Percentiles rank a stretch among this genome's conserved stretches.
These are phyloP conservation scores for Narthecium ossifragum DNA, from an alignment of 106 monocot species.

Conservation along the genomic window DNA sequence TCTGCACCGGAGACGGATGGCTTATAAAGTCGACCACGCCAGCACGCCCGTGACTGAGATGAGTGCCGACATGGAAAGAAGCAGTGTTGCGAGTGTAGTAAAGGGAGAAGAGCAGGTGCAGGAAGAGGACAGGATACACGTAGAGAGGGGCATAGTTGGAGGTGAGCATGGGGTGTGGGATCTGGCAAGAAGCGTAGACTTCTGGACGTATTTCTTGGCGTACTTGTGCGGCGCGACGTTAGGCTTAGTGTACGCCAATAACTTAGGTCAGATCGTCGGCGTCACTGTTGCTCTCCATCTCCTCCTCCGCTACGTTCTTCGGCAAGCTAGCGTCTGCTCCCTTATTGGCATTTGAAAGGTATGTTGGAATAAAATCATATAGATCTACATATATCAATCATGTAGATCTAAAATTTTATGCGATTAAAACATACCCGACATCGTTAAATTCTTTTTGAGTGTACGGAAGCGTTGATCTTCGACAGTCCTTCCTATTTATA, in stretches of 20 bases:
- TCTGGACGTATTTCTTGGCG: slow-evolving; percentile 53
- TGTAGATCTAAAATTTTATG: too few relatives aligned
- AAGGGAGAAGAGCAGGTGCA: not conserved
- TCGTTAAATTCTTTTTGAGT: too few relatives aligned
- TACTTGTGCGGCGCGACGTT: slow-evolving; percentile 70
- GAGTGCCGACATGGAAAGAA: not conserved
- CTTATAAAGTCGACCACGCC: not conserved
- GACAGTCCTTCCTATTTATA: too few relatives aligned
- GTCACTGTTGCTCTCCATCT: slow-evolving; percentile 58
- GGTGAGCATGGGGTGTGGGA: not conserved
- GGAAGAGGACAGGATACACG: not conserved
- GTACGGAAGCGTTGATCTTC: too few relatives aligned
- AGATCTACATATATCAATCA: too few relatives aligned
- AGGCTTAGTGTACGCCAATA: slow-evolving; percentile 75
- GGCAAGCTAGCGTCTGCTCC: slow-evolving; percentile 57
- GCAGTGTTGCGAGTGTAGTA: not conserved
- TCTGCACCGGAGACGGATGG: not conserved
- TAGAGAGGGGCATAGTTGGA: not conserved
- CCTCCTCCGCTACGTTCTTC: slow-evolving; percentile 70
- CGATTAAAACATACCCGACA: too few relatives aligned
- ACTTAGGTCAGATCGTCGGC: slow-evolving; percentile 78
- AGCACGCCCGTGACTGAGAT: too few relatives aligned
- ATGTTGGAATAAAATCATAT: too few relatives aligned
- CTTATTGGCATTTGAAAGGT: slow-evolving; percentile 50
- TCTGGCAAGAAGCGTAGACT: slow-evolving; percentile 6